Base-by-base conservation (phyloP, 163 green algal species). In the Scenedesmus sp. region DNA sequence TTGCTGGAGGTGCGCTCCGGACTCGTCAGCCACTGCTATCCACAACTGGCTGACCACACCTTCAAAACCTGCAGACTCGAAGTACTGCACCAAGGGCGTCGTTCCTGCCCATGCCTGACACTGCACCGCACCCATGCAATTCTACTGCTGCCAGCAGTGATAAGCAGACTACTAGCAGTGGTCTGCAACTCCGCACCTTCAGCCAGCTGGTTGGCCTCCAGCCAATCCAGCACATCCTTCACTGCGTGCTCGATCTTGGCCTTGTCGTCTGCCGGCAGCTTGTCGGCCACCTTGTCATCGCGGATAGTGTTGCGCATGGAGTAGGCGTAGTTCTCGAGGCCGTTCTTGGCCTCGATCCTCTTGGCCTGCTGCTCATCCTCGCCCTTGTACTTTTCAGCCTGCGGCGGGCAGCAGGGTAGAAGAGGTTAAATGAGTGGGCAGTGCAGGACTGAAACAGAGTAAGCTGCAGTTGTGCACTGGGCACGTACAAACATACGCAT, bases 321-420 rank as follows among this genome's bases (percentile, higher is more conserved):
- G 97, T 99, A 99, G 16, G 97, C 97, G 91, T 99, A 99, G 96
- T 99, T 99, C 95, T 99, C 98, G 6, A 99, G 94, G 1, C 40
- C 76, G 94, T 99, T 99, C 96, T 99, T 99, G 42, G 97, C 96
- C 86, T 99, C 97, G 44, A 93, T 92, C 93, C 96, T 95, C 94
- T 96, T 95, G 78, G 94, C 91, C 83, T 91, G 76, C 46, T 85
- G 81, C 42, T 94, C 92, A 83, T 98, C 96, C 78, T 98, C 96
- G 3, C 88, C 86, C 95, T 98, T 98, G 97, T 98, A 98, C 94
- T 97, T 97, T 89, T 95, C 91, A 49, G 91, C 92, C 86, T 95
- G 83, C 72, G 33, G 46, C n/a, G 40, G 61, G 49, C 26, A 89
- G 85, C 40, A 53, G 37, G n/a, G n/a, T n/a, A n/a, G n/a, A 12